Base-by-base conservation (phyloP, 2,329 filamentous ascomycete species). In the Xylariaceae sp. region DNA sequence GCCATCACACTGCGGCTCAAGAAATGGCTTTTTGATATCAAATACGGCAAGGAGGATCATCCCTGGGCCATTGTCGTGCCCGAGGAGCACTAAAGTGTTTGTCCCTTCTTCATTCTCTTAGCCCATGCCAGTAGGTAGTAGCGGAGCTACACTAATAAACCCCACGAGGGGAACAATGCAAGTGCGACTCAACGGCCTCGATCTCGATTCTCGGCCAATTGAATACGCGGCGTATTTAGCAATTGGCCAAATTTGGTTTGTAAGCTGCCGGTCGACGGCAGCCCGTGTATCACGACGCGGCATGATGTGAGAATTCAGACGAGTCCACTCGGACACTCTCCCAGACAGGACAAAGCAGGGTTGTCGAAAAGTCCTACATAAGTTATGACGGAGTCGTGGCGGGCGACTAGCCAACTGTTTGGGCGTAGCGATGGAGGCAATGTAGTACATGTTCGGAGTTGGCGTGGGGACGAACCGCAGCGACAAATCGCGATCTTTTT, bases 41-140 rank as follows among this genome's bases (percentile, higher is more conserved):
- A 89, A 84, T 90, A 86, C 68, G 87, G 87, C 56, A 79, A 79
- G 54, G 81, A 79, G 65, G 66, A 84, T 54, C 86, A 90, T 68
- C 74, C 80, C 45, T 91, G 87, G 86, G 84, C 80, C 34, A 79
- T 88, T 51, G 77, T 87, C 34, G 77, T 91, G 34, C 74, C 81
- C 49, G 84, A 88, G 70, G 79, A 84, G 63, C 63, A 68, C 58
- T 62, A 63, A 67, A 55, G 10, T 29, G 30, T 13, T 43, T 41
- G 40, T 18, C 34, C 41, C 22, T 34, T 19, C 19, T 49, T 39
- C 21, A 37, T 5, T 18, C 22, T 49, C 16, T 12, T 16, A 34
- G 30, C 45, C 19, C 18, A 16, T 30, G 12, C 22, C 26, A 9
- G 32, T 34, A 10, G 7, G 29, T 40, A 34, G 12, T n/a, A n/a